A percentile compares a stretch with the other conserved stretches of the same genome.
Conservation (phyloP, 2,329 filamentous ascomycete genomes). For the Neopestalotiopsis sp. region DNA sequence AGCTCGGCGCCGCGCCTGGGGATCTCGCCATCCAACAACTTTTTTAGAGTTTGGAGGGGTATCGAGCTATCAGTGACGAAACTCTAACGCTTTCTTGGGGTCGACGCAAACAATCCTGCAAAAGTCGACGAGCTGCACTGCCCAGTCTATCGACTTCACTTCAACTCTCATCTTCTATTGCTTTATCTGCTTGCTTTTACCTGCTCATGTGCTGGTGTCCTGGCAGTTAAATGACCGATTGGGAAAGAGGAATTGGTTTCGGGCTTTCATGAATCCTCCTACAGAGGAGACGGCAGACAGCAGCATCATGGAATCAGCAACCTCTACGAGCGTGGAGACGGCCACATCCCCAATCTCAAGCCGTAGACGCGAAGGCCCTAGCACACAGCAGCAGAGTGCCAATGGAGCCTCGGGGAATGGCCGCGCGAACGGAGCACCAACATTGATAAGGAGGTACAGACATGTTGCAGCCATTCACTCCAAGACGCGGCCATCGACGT, state of each 20-base stretch:
- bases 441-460: conserved; percentile 74
- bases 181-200: not conserved
- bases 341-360: conserved; percentile 24
- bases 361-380: conserved; percentile 24
- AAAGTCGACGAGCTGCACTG: not conserved
- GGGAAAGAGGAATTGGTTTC: not conserved
- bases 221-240: not conserved
- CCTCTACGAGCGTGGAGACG: conserved; percentile 41
- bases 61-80: conserved; percentile 5
- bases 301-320: conserved; percentile 46
- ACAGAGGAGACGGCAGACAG: conserved; percentile 2
- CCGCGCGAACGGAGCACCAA: conserved; percentile 21
- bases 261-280: conserved; percentile 16
- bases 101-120: not conserved
- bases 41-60: conserved; percentile 13
- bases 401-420: not conserved
- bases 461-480: conserved; percentile 91
- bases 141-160: not conserved
- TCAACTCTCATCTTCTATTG: not conserved
- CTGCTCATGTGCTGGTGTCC: not conserved
- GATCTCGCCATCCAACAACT: not conserved
- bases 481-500: conserved; percentile 72
- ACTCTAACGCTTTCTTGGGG: not conserved
- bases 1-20: not conserved
- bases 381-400: not conserved